Evolutionary conservation across 768 basidiomycete genomes (phyloP).

Genomic region (Calocera cornea): DNA sequence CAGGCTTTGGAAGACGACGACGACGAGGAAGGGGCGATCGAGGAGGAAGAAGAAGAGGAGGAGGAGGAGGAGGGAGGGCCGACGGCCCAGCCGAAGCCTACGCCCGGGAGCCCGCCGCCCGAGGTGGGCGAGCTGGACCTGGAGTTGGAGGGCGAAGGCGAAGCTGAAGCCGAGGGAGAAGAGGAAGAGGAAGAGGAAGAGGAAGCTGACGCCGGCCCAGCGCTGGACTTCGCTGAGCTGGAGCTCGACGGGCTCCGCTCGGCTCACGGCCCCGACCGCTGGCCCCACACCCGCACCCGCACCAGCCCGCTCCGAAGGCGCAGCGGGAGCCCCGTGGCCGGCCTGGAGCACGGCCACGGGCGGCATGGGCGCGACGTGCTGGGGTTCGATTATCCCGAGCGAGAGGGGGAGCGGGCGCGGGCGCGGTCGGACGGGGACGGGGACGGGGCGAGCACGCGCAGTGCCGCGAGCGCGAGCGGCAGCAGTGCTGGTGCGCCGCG

Average conservation of each 20-base stretch:
- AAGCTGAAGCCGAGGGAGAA: conserved; percentile 25
- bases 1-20: no score
- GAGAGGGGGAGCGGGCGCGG: neutral
- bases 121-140: neutral
- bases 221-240: conserved; percentile 5
- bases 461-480: no score
- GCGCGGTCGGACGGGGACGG: neutral
- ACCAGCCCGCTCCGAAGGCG: conserved; percentile 19
- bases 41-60: neutral
- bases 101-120: neutral
- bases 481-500: no score
- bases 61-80: neutral
- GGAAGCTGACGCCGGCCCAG: conserved; percentile 18
- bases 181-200: conserved; percentile 18
- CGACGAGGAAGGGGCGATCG: neutral
- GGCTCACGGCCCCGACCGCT: neutral
- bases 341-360: conserved; percentile 50
- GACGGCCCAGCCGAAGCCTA: neutral
- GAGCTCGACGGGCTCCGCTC: neutral
- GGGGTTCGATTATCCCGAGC: conserved; percentile 63
- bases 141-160: conserved; percentile 19
- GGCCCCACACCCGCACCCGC: neutral
- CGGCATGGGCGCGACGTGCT: conserved; percentile 82
- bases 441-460: no score
- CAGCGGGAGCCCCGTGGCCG: no score